Percentiles rank a stretch among this genome's conserved stretches.
Conservation (phyloP, 2,329 filamentous ascomycete species). For the Penicillium palitans region DNA sequence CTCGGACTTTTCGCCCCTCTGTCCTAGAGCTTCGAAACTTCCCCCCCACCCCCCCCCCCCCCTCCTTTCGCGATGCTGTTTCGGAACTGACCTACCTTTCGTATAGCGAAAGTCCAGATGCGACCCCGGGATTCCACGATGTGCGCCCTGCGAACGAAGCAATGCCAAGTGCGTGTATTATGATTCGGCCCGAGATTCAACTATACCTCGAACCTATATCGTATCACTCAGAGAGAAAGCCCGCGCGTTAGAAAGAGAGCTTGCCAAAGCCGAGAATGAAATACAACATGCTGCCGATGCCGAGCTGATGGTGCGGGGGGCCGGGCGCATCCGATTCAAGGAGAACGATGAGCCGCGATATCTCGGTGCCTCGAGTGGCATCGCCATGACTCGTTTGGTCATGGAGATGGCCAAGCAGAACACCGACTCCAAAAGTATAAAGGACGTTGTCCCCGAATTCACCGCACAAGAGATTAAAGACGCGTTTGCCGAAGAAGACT, state of each 20-base stretch:
- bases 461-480: constrained; percentile 66
- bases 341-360: constrained; percentile 88
- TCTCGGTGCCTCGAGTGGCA: constrained; percentile 89
- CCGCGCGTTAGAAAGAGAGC: constrained; percentile 75
- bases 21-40: neutral
- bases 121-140: constrained; percentile 87
- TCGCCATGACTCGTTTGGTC: constrained; percentile 88
- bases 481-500: constrained; percentile 65
- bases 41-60: neutral
- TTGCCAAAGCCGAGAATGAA: constrained; percentile 75
- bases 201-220: constrained; percentile 88
- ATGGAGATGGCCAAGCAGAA: constrained; percentile 97
- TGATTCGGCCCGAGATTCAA: constrained; percentile 81
- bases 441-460: constrained; percentile 82
- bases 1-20: neutral
- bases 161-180: constrained; percentile 94
- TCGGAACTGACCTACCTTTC: constrained; percentile 14
- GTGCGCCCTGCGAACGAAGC: constrained; percentile 87
- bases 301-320: constrained; percentile 83
- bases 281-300: constrained; percentile 68
- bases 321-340: constrained; percentile 79
- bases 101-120: constrained; percentile 88
- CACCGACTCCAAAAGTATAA: constrained; percentile 85
- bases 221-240: constrained; percentile 87
- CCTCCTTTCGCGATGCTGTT: constrained; percentile 2